Evolutionary conservation across 768 basidiomycete species (phyloP).

Genomic region (Mycena alexandri): DNA sequence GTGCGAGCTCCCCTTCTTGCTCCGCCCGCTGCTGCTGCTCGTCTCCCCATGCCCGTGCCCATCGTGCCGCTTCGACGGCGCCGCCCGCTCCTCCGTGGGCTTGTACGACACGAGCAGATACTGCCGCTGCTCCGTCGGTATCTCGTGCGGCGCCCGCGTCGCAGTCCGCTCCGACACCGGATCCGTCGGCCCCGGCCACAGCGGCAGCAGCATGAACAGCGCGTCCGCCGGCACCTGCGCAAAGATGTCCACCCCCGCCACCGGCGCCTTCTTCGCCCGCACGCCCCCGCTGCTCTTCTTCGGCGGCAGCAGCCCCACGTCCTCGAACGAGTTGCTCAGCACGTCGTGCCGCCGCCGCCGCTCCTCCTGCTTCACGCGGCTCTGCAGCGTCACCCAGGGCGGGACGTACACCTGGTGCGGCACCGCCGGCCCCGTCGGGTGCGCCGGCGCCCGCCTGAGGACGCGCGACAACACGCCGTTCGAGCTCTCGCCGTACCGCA

Average conservation of each 20-base stretch:
- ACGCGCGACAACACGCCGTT: constrained; percentile 34
- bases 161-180: constrained; percentile 46
- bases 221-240: constrained; percentile 74
- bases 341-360: constrained; percentile 76
- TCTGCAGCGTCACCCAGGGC: constrained; percentile 76
- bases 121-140: constrained; percentile 67
- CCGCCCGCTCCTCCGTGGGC: constrained; percentile 51
- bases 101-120: constrained; percentile 89
- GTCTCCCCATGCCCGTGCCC: too few species aligned
- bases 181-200: constrained; percentile 87
- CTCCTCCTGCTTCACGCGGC: constrained; percentile 75
- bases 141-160: constrained; percentile 44
- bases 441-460: constrained; percentile 17
- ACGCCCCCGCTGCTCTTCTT: constrained; percentile 47
- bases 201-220: constrained; percentile 85
- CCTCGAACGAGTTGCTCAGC: constrained; percentile 81
- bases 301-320: constrained; percentile 81
- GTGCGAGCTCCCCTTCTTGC: constrained; percentile 59
- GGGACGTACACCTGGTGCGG: constrained; percentile 48
- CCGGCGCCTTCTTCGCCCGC: constrained; percentile 37
- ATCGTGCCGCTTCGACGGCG: constrained; percentile 48
- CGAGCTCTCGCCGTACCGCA: constrained; percentile 25
- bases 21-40: constrained; percentile 19
- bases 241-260: constrained; percentile 58
- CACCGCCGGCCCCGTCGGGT: constrained; percentile 8